phyloP scores from a whole-genome alignment of 495 filamentous ascomycete species.

The Entonaema liquescens region DNA sequence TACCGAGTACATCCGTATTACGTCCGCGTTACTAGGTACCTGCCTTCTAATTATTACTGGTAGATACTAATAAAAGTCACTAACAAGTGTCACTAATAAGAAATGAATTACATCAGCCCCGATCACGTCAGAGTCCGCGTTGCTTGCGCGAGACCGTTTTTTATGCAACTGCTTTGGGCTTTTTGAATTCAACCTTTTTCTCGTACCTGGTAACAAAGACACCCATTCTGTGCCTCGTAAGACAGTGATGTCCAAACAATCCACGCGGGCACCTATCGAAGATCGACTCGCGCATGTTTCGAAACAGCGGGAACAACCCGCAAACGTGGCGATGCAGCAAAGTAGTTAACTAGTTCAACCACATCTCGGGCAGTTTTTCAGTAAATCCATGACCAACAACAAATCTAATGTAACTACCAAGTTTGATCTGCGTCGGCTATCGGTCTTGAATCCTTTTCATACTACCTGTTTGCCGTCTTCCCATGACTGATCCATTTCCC shows the following conservation, averaged over 20 bases:
- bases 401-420: constrained; percentile 22
- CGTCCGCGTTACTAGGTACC: neutral
- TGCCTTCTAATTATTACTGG: neutral
- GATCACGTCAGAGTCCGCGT: constrained; percentile 38
- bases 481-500: constrained; percentile 37
- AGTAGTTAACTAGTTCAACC: constrained; percentile 2
- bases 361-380: constrained; percentile 8
- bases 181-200: neutral
- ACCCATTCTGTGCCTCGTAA: too few species aligned
- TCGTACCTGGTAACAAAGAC: constrained; percentile 2
- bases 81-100: constrained; percentile 1
- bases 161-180: neutral
- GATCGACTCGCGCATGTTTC: constrained; percentile 4
- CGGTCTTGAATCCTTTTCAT: constrained; percentile 32
- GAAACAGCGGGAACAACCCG: constrained; percentile 13
- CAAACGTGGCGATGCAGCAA: constrained; percentile 37
- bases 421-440: constrained; percentile 37
- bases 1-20: neutral
- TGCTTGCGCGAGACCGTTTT: constrained; percentile 25
- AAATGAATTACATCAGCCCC: constrained; percentile 39
- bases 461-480: constrained; percentile 7
- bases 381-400: constrained; percentile 7
- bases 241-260: neutral
- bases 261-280: constrained; percentile 30
- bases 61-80: too few species aligned